phyloP scores from a whole-genome alignment of 495 filamentous ascomycete species.

The Xylaria venustula region DNA sequence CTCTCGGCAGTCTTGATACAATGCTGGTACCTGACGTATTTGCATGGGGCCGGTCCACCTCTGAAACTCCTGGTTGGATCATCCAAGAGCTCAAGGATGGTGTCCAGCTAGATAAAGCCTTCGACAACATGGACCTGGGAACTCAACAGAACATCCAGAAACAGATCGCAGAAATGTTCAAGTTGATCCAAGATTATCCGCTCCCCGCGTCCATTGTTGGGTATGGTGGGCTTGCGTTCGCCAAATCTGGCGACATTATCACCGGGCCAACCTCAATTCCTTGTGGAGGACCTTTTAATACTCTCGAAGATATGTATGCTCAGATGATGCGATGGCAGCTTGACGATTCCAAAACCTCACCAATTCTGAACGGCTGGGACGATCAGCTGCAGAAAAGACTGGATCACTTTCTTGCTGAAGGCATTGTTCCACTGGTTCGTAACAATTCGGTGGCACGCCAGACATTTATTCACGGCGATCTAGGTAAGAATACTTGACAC shows the following conservation, averaged over 20 bases:
- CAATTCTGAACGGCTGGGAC: slow-evolving; percentile 6
- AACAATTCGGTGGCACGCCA: slow-evolving; percentile 5
- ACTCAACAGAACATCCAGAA: slow-evolving; percentile 11
- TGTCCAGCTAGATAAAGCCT: slow-evolving; percentile 2
- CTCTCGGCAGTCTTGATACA: slow-evolving; percentile 11
- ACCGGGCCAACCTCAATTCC: slow-evolving; percentile 13
- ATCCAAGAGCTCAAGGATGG: slow-evolving; percentile 16
- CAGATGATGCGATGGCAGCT: slow-evolving; percentile 15
- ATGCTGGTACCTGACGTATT: slow-evolving; percentile 12
- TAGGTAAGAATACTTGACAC: slow-evolving; percentile 8
- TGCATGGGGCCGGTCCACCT: slow-evolving; percentile 8
- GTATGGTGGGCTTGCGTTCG: slow-evolving; percentile 14
- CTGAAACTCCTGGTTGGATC: slow-evolving; percentile 12
- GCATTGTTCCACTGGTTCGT: background rate
- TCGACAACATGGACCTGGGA: slow-evolving; percentile 1
- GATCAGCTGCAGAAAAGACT: background rate
- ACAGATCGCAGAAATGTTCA: slow-evolving; percentile 18
- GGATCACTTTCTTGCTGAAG: slow-evolving; percentile 6
- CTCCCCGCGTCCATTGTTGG: slow-evolving; percentile 8
- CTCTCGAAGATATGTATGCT: slow-evolving; percentile 14
- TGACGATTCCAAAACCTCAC: slow-evolving; percentile 10
- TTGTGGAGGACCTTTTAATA: slow-evolving; percentile 16
- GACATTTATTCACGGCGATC: slow-evolving; percentile 15
- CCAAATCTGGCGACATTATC: slow-evolving; percentile 10
- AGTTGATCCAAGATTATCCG: slow-evolving; percentile 16